Percentiles rank a stretch among this genome's conserved stretches.
These are phyloP conservation scores for Actinomucor elegans DNA, from an alignment of 371 early-diverging fungal species.

Conservation along the genomic window DNA sequence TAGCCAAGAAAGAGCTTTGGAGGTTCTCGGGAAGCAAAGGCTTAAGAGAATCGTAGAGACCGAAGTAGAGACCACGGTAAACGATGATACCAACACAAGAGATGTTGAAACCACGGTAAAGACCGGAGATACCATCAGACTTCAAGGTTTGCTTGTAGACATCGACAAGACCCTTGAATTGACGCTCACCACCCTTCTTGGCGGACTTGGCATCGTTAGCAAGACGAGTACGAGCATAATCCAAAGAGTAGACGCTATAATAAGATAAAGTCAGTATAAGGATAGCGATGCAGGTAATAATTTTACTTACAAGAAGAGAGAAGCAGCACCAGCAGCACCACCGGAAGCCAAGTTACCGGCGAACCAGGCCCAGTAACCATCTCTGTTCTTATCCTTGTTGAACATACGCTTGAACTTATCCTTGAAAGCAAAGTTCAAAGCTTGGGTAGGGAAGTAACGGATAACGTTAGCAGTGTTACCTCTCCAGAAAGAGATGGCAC, in stretches of 20 bases:
- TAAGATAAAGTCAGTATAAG: background rate
- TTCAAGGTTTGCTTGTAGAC: conserved; percentile 69
- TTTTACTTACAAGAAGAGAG: conserved; percentile 44
- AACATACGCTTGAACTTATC: conserved; percentile 80
- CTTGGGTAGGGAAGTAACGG: conserved; percentile 87
- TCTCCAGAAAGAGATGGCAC: conserved; percentile 69
- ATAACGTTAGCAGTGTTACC: conserved; percentile 80
- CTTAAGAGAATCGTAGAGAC: conserved; percentile 78
- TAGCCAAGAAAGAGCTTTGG: conserved; percentile 57
- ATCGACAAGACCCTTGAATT: conserved; percentile 75
- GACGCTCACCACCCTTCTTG: conserved; percentile 67
- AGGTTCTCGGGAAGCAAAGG: conserved; percentile 55
- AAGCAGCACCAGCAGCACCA: conserved; percentile 74
- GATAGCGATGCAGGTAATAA: background rate
- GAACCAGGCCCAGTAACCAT: conserved; percentile 72
- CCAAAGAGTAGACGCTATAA: conserved; percentile 67
- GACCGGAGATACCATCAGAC: conserved; percentile 69
- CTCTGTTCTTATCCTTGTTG: conserved; percentile 59
- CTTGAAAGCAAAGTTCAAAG: conserved; percentile 81
- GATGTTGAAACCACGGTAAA: conserved; percentile 79
- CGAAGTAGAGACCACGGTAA: conserved; percentile 82
- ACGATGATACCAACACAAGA: conserved; percentile 75
- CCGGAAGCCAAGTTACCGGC: conserved; percentile 76
- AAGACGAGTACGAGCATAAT: conserved; percentile 86
- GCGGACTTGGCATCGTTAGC: conserved; percentile 73